Conservation (phyloP, 345 rosid species). For the Toxicodendron radicans region DNA sequence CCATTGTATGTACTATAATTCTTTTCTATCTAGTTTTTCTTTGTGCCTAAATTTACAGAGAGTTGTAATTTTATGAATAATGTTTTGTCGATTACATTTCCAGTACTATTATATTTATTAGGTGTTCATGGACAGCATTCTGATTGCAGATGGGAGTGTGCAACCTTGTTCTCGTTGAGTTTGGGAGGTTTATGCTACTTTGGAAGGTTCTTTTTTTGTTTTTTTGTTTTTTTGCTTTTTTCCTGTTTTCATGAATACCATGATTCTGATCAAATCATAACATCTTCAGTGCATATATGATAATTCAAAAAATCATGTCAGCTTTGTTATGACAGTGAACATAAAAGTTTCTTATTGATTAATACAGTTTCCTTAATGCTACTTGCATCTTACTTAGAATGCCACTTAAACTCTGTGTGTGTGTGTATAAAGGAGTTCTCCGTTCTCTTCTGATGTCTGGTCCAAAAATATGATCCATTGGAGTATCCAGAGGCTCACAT, state of each 20-base stretch:
- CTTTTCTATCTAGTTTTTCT: background rate
- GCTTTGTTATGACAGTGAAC: background rate
- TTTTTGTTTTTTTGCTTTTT: too few species aligned
- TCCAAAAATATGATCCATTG: too few species aligned
- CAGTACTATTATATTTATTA: conserved; percentile 20
- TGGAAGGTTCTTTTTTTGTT: conserved; percentile 59
- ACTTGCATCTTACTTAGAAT: background rate
- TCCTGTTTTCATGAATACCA: conserved; percentile 7
- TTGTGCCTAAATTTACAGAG: background rate
- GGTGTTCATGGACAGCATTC: conserved; percentile 35
- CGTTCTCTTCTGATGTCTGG: too few species aligned
- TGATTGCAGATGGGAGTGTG: conserved; percentile 93
- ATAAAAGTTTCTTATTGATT: background rate
- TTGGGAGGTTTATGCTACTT: conserved; percentile 85
- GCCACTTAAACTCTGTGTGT: background rate
- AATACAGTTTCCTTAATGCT: background rate
- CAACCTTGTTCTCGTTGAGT: conserved; percentile 62
- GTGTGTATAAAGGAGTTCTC: background rate
- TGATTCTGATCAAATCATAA: background rate
- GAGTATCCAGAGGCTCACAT: too few species aligned
- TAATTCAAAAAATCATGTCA: background rate
- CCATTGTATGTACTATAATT: conserved; percentile 56
- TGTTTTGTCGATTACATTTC: conserved; percentile 12
- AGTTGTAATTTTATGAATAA: background rate
- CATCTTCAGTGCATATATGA: background rate